Evolutionary conservation across 1,284 basidiomycete species (phyloP), one percentile per base, ranked within the genome.

Genomic region (Coriolopsis trogii): DNA sequence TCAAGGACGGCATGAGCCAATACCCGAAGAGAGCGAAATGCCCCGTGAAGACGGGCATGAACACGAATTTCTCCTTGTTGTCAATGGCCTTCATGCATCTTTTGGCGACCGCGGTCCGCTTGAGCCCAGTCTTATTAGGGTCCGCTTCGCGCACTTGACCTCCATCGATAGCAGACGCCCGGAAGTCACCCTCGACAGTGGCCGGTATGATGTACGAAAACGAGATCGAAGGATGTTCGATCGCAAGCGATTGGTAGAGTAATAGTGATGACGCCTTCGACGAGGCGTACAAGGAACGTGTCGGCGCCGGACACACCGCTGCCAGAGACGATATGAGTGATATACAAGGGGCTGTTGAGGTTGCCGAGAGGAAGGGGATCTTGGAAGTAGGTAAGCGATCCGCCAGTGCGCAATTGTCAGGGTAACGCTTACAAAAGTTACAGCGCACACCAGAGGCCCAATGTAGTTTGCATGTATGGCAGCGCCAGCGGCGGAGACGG

Each of bases 231-330:
- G 87, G 87, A 58, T 91, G 85, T 58, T 96, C 92, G 52, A 93
- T 87, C 2, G 89, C 76, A 25, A 93, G 79, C 4, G 88, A 75
- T 68, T 91, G 85, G 69, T 91, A 92, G 51, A 93, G 84, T 37
- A 89, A 68, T 40, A 93, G 78, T 2, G 89, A 88, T 0, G 91
- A 89, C 2, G 88, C 77, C 69, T 98, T 98, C 4, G 90, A 91
- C 0, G 93, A 85, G 0, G 82, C 84, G 68, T 98, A 98, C 24
- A 98, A 72, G 0, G 89, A 76, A 15, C 95, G 86, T 0, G 91
- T 93, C 0, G 95, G 95, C 0, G 94, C 85, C 0, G 94, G 90
- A 23, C 95, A 82, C 7, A 89, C 76, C 1, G 91, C 85, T 3
- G 88, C 93, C 4, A 91, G 76, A 6, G 89, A 92, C 8, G 91